Evolutionary conservation across 139 green algal genomes (phyloP).

Genomic region (Protoeuglena noctilucae): DNA sequence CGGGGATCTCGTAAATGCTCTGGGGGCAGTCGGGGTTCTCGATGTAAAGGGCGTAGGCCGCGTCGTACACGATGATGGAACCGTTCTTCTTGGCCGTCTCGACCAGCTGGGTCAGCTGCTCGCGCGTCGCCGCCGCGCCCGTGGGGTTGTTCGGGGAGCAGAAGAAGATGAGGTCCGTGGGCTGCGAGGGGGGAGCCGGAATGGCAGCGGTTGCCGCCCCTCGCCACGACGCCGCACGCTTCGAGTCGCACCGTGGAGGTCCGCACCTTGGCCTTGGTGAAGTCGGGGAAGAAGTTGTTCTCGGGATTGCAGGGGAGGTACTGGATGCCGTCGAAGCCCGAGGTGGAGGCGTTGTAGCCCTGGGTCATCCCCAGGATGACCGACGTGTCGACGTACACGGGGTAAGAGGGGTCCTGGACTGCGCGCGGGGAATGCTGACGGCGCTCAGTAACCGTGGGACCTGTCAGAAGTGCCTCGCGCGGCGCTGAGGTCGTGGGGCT

Average conservation of each 20-base stretch:
- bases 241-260: too few relatives aligned
- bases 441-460: too few relatives aligned
- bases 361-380: constrained; percentile 96
- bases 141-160: constrained; percentile 98
- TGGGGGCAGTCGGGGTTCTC: constrained; percentile 74
- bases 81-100: constrained; percentile 66
- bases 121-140: constrained; percentile 73
- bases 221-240: background rate
- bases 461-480: too few relatives aligned
- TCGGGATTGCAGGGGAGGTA: constrained; percentile 91
- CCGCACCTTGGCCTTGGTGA: constrained; percentile 40
- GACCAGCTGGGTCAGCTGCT: constrained; percentile 82
- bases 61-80: constrained; percentile 91
- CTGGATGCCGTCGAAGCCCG: constrained; percentile 68
- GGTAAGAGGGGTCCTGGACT: constrained; percentile 92
- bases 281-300: constrained; percentile 96
- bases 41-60: constrained; percentile 95
- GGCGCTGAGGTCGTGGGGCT: too few relatives aligned
- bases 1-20: constrained; percentile 93
- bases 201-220: background rate
- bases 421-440: too few relatives aligned
- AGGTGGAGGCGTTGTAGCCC: constrained; percentile 41
- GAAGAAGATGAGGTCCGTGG: constrained; percentile 98
- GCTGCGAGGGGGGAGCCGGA: constrained; percentile 16
- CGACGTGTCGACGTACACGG: constrained; percentile 95